phyloP scores from a whole-genome alignment of 768 basidiomycete genomes.

The Pleurotus ostreatus region DNA sequence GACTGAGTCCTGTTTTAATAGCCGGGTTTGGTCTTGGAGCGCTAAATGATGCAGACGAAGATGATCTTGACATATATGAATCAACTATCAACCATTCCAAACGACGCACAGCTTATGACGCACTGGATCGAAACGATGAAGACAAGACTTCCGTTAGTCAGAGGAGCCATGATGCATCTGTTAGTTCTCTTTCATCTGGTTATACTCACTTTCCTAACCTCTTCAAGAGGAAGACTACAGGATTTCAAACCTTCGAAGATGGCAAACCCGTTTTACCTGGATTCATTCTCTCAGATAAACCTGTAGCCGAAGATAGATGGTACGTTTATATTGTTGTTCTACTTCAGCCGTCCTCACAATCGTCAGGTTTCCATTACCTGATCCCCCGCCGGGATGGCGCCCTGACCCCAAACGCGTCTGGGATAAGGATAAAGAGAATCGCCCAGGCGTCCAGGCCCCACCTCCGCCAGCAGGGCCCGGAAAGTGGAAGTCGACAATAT shows the following conservation, averaged over 20 bases:
- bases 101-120: conserved; percentile 63
- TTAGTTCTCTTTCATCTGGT: neutral
- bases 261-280: conserved; percentile 72
- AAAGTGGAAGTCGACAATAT: conserved; percentile 53
- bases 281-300: conserved; percentile 65
- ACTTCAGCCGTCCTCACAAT: neutral
- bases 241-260: conserved; percentile 57
- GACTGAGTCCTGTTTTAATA: conserved; percentile 19
- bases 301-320: conserved; percentile 71
- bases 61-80: conserved; percentile 86
- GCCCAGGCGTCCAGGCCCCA: conserved; percentile 14
- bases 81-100: conserved; percentile 23
- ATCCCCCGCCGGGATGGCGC: conserved; percentile 80
- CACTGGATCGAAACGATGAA: conserved; percentile 60
- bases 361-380: conserved; percentile 77
- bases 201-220: conserved; percentile 17
- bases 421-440: conserved; percentile 49
- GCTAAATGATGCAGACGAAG: conserved; percentile 91
- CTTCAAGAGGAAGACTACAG: conserved; percentile 29
- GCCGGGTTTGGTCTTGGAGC: conserved; percentile 89
- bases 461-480: conserved; percentile 19
- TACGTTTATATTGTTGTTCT: conserved; percentile 23
- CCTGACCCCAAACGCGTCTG: conserved; percentile 83
- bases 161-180: conserved; percentile 12
- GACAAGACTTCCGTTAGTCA: conserved; percentile 43